Evolutionary conservation across 345 rosid genomes (phyloP), one percentile per base, ranked within the genome.

Genomic region (Salix exigua): DNA sequence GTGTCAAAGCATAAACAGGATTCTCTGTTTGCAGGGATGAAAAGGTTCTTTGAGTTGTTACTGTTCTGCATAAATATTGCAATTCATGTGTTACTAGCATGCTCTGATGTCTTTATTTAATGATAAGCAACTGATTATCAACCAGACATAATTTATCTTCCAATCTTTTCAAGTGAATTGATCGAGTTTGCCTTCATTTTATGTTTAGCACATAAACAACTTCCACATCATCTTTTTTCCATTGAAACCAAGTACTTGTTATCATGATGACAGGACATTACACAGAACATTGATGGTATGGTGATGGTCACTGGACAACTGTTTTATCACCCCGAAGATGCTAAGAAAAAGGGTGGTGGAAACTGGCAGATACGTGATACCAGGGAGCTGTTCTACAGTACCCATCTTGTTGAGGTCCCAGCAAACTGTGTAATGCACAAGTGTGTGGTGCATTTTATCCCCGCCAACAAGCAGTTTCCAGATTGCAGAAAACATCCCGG

Each of bases 271-370:
- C 76, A 96, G 99, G 99, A 92, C 78, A 90, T 96, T 33, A 73
- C 91, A 62, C 94, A 88, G 83, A 83, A 82, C 21, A 87, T 79
- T 60, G 83, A 85, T 72, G 94, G 93, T 72, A 78, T 73, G 73
- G 69, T 91, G 87, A 91, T 88, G 94, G 97, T 96, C 60, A 86
- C 90, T 62, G 99, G 98, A 70, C 99, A 96, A 74, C 91, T 97
- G 97, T 96, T 94, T 84, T 92, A 93, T 82, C 97, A 97, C 63
- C 98, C 99, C 26, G 98, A 93, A 79, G 98, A 92, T 84, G 97
- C 99, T 31, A 97, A 89, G 79, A 87, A 76, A 76, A 94, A 88
- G 77, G 98, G 95, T 6, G 98, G 98, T 37, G 97, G 99, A 76
- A 94, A 85, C 81, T 96, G 99, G 99, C 89, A 84, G 75, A 90